Conservation (phyloP, 305 asterid genomes). For the Vinca major region DNA sequence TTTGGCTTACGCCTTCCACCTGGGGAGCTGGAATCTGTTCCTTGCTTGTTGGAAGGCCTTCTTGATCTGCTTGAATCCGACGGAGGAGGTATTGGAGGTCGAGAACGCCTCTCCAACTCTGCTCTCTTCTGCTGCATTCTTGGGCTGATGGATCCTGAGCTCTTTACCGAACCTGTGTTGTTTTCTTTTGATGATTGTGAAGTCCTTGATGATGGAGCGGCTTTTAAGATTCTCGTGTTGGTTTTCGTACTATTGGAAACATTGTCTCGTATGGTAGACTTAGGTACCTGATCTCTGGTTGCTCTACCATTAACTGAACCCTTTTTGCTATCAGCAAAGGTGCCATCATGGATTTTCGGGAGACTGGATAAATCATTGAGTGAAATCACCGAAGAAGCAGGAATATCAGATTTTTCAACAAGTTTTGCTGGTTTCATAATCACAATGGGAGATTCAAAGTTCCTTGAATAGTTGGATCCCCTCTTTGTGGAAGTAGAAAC, state of each 20-base stretch:
- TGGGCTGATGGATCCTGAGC: slow-evolving; percentile 59
- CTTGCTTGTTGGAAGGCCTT: slow-evolving; percentile 51
- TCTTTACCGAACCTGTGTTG: slow-evolving; percentile 34
- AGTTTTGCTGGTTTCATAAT: slow-evolving; percentile 85
- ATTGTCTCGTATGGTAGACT: slow-evolving; percentile 30
- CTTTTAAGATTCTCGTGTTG: slow-evolving; percentile 30
- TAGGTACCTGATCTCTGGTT: slow-evolving; percentile 26
- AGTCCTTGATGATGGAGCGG: slow-evolving; percentile 39
- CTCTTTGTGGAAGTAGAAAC: slow-evolving; percentile 31
- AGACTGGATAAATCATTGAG: slow-evolving; percentile 36
- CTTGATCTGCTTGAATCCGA: slow-evolving; percentile 44
- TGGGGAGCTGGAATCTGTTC: slow-evolving; percentile 43
- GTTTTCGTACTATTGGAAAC: slow-evolving; percentile 26
- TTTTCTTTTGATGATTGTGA: slow-evolving; percentile 41
- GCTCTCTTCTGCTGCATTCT: slow-evolving; percentile 60
- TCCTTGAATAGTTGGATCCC: slow-evolving; percentile 25
- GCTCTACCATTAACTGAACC: slow-evolving; percentile 22
- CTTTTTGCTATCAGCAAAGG: slow-evolving; percentile 29
- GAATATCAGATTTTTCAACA: slow-evolving; percentile 46
- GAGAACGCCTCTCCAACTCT: slow-evolving; percentile 56
- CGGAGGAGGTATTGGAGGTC: slow-evolving; percentile 70
- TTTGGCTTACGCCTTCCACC: slow-evolving; percentile 54
- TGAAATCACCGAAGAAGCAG: slow-evolving; percentile 51
- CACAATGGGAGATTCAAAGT: slow-evolving; percentile 62
- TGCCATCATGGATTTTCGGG: slow-evolving; percentile 29